phyloP scores from a whole-genome alignment of 2,329 filamentous ascomycete genomes.

The Sclerotinia minor region DNA sequence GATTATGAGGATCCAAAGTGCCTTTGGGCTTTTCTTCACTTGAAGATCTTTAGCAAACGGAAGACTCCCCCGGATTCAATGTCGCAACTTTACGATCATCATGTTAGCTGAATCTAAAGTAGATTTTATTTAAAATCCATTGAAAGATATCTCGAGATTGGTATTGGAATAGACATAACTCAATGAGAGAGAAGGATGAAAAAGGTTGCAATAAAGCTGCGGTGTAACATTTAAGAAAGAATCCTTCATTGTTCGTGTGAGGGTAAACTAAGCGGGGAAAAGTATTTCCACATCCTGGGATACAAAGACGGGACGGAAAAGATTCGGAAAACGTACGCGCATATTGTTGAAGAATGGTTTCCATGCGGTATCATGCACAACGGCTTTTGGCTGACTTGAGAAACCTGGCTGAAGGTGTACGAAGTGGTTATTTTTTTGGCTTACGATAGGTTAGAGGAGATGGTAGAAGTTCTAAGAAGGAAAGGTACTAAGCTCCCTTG shows the following conservation, averaged over 20 bases:
- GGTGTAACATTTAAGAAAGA: conserved; percentile 1
- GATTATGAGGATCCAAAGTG: not conserved
- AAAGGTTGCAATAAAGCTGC: conserved; percentile 13
- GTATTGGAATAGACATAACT: not conserved
- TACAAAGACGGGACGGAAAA: not conserved
- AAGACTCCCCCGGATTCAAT: not conserved
- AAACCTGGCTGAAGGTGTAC: not conserved
- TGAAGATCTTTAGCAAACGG: not conserved
- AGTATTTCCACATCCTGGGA: not conserved
- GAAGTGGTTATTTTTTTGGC: not conserved
- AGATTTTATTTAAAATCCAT: no score
- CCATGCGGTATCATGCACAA: not conserved
- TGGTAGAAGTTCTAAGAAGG: no score
- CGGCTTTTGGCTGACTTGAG: conserved; percentile 1
- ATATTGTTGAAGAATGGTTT: not conserved
- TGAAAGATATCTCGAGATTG: not conserved
- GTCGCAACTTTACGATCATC: not conserved
- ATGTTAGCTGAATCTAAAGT: not conserved
- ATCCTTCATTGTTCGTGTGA: conserved; percentile 1
- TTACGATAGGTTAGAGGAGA: not conserved
- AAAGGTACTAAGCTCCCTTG: no score
- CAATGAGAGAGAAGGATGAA: not conserved
- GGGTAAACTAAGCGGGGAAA: not conserved
- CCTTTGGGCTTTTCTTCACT: conserved; percentile 12
- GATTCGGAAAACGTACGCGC: not conserved